Evolutionary conservation across 208 protist species (phyloP).

Genomic region (Leishmania lainsoni): DNA sequence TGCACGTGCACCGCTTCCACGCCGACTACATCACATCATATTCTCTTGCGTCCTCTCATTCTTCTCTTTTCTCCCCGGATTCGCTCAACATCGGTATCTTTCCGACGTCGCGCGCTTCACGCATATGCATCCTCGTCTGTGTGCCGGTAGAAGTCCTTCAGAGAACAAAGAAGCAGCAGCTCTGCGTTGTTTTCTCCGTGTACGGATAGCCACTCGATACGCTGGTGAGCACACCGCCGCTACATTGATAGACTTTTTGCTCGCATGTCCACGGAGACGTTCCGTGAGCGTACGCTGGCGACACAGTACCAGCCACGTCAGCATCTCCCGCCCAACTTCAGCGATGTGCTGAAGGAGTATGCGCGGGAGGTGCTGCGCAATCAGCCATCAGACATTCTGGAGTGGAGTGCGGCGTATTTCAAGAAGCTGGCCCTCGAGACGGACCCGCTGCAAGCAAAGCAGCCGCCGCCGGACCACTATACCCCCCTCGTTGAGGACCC

Average conservation of each 20-base stretch:
- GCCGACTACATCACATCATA: background rate
- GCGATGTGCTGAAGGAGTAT: conserved; percentile 90
- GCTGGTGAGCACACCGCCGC: background rate
- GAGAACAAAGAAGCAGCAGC: background rate
- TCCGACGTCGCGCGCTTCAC: background rate
- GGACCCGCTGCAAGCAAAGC: conserved; percentile 56
- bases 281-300: conserved; percentile 83
- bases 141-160: background rate
- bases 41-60: background rate
- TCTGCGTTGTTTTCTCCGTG: background rate
- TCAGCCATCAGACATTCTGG: conserved; percentile 91
- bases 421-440: conserved; percentile 79
- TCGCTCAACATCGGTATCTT: background rate
- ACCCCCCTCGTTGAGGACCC: conserved; percentile 43
- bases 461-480: conserved; percentile 45
- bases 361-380: conserved; percentile 92
- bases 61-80: background rate
- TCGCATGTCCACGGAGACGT: conserved; percentile 48
- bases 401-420: conserved; percentile 94
- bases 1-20: background rate
- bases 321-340: conserved; percentile 86
- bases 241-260: background rate
- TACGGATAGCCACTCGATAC: background rate
- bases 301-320: conserved; percentile 90
- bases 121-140: too few species aligned